Conservation (phyloP, 441 rosid species). For the Hura crepitans region DNA sequence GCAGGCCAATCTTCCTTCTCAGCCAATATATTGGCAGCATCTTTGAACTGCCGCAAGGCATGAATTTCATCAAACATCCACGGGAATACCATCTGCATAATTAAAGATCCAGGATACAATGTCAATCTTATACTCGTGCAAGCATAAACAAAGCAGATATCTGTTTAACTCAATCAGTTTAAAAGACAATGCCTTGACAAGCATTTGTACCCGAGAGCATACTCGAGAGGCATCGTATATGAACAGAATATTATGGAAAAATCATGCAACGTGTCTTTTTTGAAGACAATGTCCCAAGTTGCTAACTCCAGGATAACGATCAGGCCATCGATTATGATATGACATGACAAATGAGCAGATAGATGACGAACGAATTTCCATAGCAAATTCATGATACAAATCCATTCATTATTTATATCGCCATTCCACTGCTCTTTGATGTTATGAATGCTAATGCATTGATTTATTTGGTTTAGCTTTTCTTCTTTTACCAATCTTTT, state of each 20-base stretch:
- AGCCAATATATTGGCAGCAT: conserved; percentile 59
- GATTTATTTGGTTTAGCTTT: not conserved
- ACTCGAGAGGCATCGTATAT: not conserved
- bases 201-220: not conserved
- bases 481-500: not conserved
- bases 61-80: conserved; percentile 95
- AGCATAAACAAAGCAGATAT: conserved; percentile 8
- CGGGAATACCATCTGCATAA: conserved; percentile 72
- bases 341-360: not conserved
- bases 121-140: conserved; percentile 1
- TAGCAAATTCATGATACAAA: not conserved
- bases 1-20: conserved; percentile 82
- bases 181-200: no score
- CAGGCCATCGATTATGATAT: not conserved
- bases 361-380: not conserved
- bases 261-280: not conserved
- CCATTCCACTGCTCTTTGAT: not conserved
- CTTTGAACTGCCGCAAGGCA: conserved; percentile 64
- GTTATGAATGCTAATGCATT: not conserved
- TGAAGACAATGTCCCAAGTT: not conserved
- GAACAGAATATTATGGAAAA: not conserved
- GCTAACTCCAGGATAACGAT: not conserved
- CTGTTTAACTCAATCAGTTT: not conserved
- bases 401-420: not conserved
- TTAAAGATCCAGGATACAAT: conserved; percentile 14